Evolutionary conservation across 345 rosid genomes (phyloP).

Genomic region (Eucalyptus coolabah): DNA sequence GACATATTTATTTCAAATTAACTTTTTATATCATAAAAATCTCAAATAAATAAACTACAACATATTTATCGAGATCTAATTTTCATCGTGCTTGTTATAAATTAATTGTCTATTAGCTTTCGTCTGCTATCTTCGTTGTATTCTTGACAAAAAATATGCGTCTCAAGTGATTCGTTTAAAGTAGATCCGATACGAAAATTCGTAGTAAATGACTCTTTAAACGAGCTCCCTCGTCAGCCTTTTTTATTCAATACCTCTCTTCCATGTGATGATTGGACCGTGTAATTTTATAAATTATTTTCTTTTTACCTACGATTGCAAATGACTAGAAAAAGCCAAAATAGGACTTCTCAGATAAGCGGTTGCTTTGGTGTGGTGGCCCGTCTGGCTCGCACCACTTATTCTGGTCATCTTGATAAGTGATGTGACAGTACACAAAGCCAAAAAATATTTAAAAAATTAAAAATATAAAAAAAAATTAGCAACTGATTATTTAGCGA

Average conservation of each 20-base stretch:
- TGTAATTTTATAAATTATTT: not conserved
- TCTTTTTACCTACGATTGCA: not conserved
- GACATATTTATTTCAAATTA: fast-evolving
- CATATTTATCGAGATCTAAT: not conserved
- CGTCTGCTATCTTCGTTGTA: fast-evolving
- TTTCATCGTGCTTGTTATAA: not conserved
- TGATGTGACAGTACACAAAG: not conserved
- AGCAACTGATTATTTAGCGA: not conserved
- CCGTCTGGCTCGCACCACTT: not conserved
- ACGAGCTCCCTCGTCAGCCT: not conserved
- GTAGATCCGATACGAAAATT: not conserved
- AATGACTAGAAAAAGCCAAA: not conserved
- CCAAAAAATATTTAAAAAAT: not conserved
- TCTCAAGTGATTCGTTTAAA: not conserved
- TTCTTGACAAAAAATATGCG: not conserved
- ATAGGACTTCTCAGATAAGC: not conserved
- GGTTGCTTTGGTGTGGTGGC: not conserved
- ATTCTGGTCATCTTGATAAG: not conserved
- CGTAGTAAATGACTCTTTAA: not conserved
- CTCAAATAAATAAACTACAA: fast-evolving
- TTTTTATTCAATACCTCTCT: no score
- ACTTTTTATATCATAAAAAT: not conserved
- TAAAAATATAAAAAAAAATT: not conserved
- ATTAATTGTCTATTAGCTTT: not conserved
- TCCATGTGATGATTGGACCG: not conserved